A percentile compares a stretch with the other conserved stretches of the same genome.
These are phyloP conservation scores for Quillaja saponaria DNA, from an alignment of 306 rosid genomes.

Conservation along the genomic window DNA sequence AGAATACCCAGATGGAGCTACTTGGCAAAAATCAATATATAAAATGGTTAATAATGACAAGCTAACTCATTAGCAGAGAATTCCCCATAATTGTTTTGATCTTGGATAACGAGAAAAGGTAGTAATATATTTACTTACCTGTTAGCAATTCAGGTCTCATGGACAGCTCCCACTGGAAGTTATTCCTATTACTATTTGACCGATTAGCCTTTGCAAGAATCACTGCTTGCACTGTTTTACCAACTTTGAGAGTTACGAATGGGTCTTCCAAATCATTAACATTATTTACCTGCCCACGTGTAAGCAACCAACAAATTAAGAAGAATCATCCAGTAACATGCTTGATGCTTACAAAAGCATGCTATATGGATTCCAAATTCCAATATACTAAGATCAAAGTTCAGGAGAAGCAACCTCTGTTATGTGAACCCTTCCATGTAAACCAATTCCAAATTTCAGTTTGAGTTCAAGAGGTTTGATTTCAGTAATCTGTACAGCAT, in stretches of 20 bases:
- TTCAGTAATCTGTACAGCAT: constrained; percentile 70
- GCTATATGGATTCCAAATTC: constrained; percentile 16
- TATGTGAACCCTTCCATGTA: constrained; percentile 77
- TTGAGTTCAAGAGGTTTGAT: constrained; percentile 74
- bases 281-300: constrained; percentile 58
- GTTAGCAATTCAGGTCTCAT: constrained; percentile 54
- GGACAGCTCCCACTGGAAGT: constrained; percentile 76
- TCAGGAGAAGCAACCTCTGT: constrained; percentile 60
- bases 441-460: constrained; percentile 77
- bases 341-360: too few species aligned
- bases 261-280: constrained; percentile 60
- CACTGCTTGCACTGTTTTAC: constrained; percentile 75
- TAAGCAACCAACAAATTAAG: constrained; percentile 21
- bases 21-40: too few species aligned
- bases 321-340: neutral
- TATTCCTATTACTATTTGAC: constrained; percentile 43
- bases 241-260: constrained; percentile 63
- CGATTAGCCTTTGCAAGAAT: constrained; percentile 68
- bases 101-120: too few species aligned
- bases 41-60: too few species aligned
- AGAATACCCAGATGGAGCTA: too few species aligned
- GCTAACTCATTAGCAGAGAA: too few species aligned
- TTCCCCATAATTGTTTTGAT: too few species aligned
- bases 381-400: constrained; percentile 7
- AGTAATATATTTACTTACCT: constrained; percentile 47